These are phyloP conservation scores for Salmacisia buchloeana DNA, from an alignment of 1,284 basidiomycete genomes.

Conservation along the genomic window DNA sequence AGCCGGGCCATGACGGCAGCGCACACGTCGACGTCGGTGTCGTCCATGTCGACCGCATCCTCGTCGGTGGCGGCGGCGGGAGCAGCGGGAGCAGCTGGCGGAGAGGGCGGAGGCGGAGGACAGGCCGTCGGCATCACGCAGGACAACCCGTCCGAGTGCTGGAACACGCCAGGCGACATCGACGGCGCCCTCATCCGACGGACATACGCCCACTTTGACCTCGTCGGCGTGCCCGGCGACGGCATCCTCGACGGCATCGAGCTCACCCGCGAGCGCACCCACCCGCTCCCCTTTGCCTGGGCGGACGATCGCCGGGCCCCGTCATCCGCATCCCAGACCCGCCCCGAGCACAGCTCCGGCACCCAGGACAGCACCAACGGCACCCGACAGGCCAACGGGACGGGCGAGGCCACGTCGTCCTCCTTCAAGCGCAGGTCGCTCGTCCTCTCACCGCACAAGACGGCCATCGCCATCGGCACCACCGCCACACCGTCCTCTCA, in stretches of 20 bases:
- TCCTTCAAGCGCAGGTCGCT: background rate
- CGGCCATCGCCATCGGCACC: background rate
- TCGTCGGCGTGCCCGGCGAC: slow-evolving; percentile 34
- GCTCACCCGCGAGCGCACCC: slow-evolving; percentile 31
- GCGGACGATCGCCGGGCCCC: background rate
- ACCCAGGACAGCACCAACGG: background rate
- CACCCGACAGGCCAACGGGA: background rate
- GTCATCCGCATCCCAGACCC: background rate
- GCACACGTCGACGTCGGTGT: no score
- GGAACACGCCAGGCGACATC: slow-evolving; percentile 22
- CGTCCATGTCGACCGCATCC: no score
- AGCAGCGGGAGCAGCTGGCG: no score
- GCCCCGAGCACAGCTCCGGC: no score
- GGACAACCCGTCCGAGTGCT: slow-evolving; percentile 18
- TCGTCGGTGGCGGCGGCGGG: no score
- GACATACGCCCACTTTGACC: slow-evolving; percentile 41
- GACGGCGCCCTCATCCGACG: slow-evolving; percentile 40
- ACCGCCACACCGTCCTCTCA: background rate
- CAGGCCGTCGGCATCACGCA: slow-evolving; percentile 1
- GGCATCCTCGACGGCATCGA: slow-evolving; percentile 43
- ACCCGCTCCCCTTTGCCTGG: slow-evolving; percentile 2
- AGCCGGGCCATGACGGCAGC: no score
- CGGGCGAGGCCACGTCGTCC: background rate
- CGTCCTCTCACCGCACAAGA: background rate
- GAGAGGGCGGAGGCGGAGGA: no score